phyloP scores from a whole-genome alignment of 1,139 yeast genomes.

The Saccharomyces hybrid region DNA sequence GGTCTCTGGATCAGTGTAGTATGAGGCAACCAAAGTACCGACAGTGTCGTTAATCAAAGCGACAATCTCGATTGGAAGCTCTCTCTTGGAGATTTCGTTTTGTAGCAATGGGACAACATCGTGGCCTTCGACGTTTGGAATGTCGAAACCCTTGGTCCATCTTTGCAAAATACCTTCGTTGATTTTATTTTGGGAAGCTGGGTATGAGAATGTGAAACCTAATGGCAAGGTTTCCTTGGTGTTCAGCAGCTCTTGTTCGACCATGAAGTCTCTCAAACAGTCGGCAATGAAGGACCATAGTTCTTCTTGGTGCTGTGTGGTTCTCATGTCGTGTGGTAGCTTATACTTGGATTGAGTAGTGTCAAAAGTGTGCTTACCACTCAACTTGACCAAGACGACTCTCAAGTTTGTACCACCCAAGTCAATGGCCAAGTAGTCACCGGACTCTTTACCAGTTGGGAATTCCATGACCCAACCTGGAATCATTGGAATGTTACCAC shows the following conservation, averaged over 20 bases:
- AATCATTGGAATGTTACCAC: slow-evolving; percentile 91
- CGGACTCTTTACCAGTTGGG: slow-evolving; percentile 87
- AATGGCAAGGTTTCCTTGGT: slow-evolving; percentile 49
- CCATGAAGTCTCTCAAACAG: slow-evolving; percentile 56
- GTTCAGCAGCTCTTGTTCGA: slow-evolving; percentile 60
- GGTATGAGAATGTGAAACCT: slow-evolving; percentile 94
- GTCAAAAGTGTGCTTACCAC: slow-evolving; percentile 73
- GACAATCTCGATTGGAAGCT: slow-evolving; percentile 76
- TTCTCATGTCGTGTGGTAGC: slow-evolving; percentile 68
- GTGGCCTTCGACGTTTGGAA: slow-evolving; percentile 85
- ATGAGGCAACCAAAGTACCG: slow-evolving; percentile 93
- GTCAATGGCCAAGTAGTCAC: slow-evolving; percentile 86
- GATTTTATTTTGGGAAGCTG: slow-evolving; percentile 77
- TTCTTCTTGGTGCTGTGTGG: slow-evolving; percentile 60
- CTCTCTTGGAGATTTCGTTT: slow-evolving; percentile 53
- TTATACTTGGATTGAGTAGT: slow-evolving; percentile 76
- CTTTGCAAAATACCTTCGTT: slow-evolving; percentile 82
- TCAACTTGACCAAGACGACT: slow-evolving; percentile 74
- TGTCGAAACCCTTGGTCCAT: slow-evolving; percentile 98
- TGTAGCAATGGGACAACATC: slow-evolving; percentile 92
- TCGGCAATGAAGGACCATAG: slow-evolving; percentile 84
- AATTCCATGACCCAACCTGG: slow-evolving; percentile 93
- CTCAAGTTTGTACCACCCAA: slow-evolving; percentile 93
- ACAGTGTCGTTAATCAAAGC: slow-evolving; percentile 96
- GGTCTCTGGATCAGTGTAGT: slow-evolving; percentile 81